Evolutionary conservation across 2,329 filamentous ascomycete species (phyloP).

Genomic region (Cladosporium sp.): DNA sequence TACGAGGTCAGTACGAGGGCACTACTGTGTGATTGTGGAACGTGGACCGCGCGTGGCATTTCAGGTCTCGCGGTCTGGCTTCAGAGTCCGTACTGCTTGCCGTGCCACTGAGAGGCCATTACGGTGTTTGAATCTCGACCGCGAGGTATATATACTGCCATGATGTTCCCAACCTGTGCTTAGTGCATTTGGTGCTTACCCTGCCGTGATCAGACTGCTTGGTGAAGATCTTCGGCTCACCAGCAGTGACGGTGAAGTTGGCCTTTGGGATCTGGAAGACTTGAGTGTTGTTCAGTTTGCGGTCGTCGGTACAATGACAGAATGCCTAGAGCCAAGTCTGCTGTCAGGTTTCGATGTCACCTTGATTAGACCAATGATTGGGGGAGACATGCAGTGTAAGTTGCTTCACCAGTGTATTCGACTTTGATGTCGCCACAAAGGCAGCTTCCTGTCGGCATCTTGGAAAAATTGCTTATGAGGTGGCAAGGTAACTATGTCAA

Average conservation of each 20-base stretch:
- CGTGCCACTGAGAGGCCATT: no score
- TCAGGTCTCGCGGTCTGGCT: no score
- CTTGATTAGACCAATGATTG: not conserved
- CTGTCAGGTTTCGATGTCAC: not conserved
- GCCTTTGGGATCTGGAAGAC: not conserved
- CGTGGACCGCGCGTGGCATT: not conserved
- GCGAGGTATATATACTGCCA: not conserved
- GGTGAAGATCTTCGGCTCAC: not conserved
- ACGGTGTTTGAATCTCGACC: no score
- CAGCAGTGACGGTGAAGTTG: not conserved
- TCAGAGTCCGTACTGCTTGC: no score
- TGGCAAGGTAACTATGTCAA: no score
- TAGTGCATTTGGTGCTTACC: not conserved
- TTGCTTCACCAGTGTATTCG: not conserved
- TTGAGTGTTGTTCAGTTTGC: not conserved
- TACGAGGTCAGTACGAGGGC: conserved; percentile 14
- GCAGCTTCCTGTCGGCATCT: not conserved
- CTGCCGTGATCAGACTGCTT: not conserved
- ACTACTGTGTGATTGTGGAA: not conserved
- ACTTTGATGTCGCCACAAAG: not conserved
- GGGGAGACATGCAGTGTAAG: not conserved
- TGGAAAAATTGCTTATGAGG: not conserved
- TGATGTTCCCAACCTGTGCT: not conserved
- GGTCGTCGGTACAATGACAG: not conserved
- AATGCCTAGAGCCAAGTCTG: not conserved